Evolutionary conservation across 169 alveolate species (phyloP).

Genomic region (Eimeria necatrix): DNA sequence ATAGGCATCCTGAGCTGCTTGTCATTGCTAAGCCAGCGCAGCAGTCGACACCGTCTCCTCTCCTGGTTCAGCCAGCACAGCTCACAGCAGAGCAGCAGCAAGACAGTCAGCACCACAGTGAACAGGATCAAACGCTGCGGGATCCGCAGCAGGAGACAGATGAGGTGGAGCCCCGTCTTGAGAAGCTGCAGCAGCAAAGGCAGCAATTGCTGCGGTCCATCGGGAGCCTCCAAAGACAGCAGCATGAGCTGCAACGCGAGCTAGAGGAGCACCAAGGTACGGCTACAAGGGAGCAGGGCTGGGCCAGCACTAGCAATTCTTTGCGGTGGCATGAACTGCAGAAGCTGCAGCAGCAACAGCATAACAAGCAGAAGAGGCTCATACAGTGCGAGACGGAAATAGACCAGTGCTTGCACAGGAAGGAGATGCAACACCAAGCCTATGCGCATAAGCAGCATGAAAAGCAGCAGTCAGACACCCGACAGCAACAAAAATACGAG

Average conservation of each 20-base stretch:
- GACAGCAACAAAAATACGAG: background rate
- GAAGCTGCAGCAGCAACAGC: conserved; percentile 58
- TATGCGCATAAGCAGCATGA: conserved; percentile 3
- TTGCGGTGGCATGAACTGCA: conserved; percentile 61
- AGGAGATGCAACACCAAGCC: conserved; percentile 38
- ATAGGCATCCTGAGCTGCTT: conserved; percentile 70
- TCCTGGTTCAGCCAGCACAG: conserved; percentile 36
- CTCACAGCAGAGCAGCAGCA: background rate
- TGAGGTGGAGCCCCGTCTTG: conserved; percentile 29
- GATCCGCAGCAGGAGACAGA: background rate
- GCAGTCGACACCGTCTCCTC: conserved; percentile 67
- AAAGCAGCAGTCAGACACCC: background rate
- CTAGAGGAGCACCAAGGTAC: conserved; percentile 58
- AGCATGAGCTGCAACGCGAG: conserved; percentile 64
- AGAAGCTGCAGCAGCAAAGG: conserved; percentile 65
- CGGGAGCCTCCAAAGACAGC: conserved; percentile 68
- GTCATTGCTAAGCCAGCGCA: conserved; percentile 49
- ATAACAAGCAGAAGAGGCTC: conserved; percentile 62
- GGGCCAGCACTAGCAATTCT: conserved; percentile 43
- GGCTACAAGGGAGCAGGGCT: background rate
- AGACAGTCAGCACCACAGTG: conserved; percentile 7
- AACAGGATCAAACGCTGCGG: conserved; percentile 5
- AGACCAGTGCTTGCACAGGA: conserved; percentile 20
- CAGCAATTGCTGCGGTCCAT: conserved; percentile 74
- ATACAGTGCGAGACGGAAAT: conserved; percentile 54